phyloP scores from a whole-genome alignment of 352 stramenopile species.

The Pythium dissimile region DNA sequence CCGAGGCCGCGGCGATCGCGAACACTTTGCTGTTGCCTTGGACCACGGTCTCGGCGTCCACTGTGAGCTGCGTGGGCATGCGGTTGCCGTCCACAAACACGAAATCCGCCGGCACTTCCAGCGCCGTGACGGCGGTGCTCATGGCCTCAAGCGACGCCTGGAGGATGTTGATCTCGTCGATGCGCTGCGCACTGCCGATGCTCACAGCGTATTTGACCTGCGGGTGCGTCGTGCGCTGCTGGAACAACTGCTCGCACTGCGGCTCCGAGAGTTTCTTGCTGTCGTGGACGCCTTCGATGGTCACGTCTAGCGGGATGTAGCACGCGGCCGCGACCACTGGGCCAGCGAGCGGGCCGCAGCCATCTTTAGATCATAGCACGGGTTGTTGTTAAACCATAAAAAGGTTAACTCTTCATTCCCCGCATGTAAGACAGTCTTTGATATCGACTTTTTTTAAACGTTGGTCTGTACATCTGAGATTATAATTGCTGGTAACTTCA shows the following conservation, averaged over 20 bases:
- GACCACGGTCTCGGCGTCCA: conserved; percentile 89
- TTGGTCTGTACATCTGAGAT: no score
- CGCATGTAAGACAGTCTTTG: no score
- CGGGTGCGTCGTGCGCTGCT: conserved; percentile 76
- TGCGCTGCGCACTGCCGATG: conserved; percentile 70
- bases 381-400: no score
- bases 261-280: conserved; percentile 95
- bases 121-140: conserved; percentile 78
- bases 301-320: conserved; percentile 71
- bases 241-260: conserved; percentile 90
- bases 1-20: conserved; percentile 96
- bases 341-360: conserved; percentile 92
- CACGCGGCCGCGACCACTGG: conserved; percentile 82
- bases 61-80: conserved; percentile 85
- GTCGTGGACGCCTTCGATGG: conserved; percentile 89
- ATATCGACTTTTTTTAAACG: no score
- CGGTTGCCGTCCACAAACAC: conserved; percentile 96
- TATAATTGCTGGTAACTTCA: no score
- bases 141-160: conserved; percentile 97
- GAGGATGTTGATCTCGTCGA: conserved; percentile 99
- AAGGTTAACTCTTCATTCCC: no score
- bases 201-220: conserved; percentile 88
- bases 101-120: conserved; percentile 55
- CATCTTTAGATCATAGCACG: no score
- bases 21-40: conserved; percentile 96